Conservation (phyloP, 345 rosid genomes). For the Eucalyptus sideroxylon region DNA sequence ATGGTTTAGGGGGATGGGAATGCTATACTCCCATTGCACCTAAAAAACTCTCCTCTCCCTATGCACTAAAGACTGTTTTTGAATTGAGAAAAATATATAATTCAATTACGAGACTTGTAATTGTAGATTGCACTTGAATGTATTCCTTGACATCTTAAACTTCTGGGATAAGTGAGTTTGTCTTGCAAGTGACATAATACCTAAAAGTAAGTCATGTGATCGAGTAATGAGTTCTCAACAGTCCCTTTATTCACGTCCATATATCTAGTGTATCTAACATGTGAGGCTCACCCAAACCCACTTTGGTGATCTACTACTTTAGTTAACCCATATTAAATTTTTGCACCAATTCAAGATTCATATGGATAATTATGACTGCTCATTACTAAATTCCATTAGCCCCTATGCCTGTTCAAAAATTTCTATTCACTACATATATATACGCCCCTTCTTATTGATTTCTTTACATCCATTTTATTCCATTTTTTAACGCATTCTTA, state of each 20-base stretch:
- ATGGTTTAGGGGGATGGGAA: neutral
- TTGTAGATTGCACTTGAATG: neutral
- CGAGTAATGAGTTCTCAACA: too few relatives aligned
- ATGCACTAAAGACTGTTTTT: too few relatives aligned
- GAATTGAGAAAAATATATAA: neutral
- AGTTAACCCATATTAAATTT: neutral
- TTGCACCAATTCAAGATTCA: too few relatives aligned
- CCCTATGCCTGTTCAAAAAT: neutral
- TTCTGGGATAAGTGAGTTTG: neutral
- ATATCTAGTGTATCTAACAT: too few relatives aligned
- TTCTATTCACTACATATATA: too few relatives aligned
- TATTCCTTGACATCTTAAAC: neutral
- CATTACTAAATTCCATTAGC: neutral
- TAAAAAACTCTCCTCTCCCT: too few relatives aligned
- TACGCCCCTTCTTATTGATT: neutral
- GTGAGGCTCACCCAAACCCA: neutral
- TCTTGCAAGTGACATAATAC: constrained; percentile 14
- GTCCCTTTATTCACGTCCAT: too few relatives aligned
- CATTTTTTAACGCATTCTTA: neutral
- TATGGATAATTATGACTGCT: neutral
- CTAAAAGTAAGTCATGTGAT: too few relatives aligned
- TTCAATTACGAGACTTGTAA: too few relatives aligned
- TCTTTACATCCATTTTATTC: neutral
- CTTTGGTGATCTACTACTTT: neutral
- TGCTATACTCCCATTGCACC: neutral